Percentiles rank a stretch among this genome's conserved stretches.
Conservation (phyloP, 2,329 filamentous ascomycete genomes). For the Trichothecium roseum region DNA sequence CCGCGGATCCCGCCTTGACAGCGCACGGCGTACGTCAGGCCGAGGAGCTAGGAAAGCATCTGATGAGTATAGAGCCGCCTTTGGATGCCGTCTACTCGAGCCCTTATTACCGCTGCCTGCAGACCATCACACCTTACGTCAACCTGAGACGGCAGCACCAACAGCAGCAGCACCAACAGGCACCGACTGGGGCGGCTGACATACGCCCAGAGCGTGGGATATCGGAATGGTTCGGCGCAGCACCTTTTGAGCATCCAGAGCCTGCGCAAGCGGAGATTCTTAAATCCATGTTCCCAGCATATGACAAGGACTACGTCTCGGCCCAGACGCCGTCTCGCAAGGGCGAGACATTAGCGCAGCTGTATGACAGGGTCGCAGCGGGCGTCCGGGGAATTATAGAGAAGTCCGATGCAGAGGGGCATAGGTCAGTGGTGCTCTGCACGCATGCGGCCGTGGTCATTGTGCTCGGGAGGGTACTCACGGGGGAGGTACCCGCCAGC, state of each 20-base stretch:
- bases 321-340: constrained; percentile 55
- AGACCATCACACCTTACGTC: constrained; percentile 67
- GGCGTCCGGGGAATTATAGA: constrained; percentile 61
- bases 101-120: constrained; percentile 78
- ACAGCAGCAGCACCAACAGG: constrained; percentile 5
- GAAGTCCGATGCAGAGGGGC: constrained; percentile 60
- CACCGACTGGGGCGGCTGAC: constrained; percentile 15
- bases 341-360: constrained; percentile 69
- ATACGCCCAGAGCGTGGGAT: constrained; percentile 48
- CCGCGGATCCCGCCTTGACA: constrained; percentile 79
- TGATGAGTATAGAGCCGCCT: constrained; percentile 52
- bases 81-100: constrained; percentile 73
- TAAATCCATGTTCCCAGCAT: constrained; percentile 55
- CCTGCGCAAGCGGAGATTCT: constrained; percentile 58
- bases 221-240: constrained; percentile 86
- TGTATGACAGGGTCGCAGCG: constrained; percentile 71
- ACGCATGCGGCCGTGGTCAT: constrained; percentile 88
- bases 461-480: constrained; percentile 71
- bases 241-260: constrained; percentile 74
- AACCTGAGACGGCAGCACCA: constrained; percentile 24
- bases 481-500: constrained; percentile 64
- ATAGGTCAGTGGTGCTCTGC: constrained; percentile 66
- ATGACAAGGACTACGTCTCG: constrained; percentile 47
- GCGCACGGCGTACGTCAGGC: constrained; percentile 80
- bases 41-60: constrained; percentile 59